Evolutionary conservation across 2,329 filamentous ascomycete species (phyloP).

Genomic region (Fusarium albidum): DNA sequence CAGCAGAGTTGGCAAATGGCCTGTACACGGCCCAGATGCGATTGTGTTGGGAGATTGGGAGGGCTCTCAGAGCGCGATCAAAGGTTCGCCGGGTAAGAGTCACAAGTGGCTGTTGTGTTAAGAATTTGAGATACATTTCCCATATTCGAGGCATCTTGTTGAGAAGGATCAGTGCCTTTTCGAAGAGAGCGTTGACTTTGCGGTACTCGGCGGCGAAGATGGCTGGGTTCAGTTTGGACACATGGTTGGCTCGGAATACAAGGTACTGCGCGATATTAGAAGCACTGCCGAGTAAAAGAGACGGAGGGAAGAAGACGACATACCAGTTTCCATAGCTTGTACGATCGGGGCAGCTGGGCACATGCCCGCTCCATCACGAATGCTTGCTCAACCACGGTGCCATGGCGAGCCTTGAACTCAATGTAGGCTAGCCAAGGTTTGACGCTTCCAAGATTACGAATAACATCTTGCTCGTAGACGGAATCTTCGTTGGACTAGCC

Average conservation of each 20-base stretch:
- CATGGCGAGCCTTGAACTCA: conserved; percentile 88
- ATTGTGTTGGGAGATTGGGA: conserved; percentile 95
- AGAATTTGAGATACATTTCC: conserved; percentile 95
- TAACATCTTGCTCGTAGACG: conserved; percentile 94
- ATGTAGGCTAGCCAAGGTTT: conserved; percentile 97
- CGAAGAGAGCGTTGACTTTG: conserved; percentile 95
- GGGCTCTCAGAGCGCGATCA: conserved; percentile 87
- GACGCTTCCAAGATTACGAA: conserved; percentile 83
- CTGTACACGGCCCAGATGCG: conserved; percentile 93
- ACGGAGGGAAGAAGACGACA: neutral
- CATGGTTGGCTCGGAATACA: conserved; percentile 81
- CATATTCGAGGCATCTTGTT: conserved; percentile 99
- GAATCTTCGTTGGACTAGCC: conserved; percentile 82
- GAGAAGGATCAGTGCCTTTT: conserved; percentile 87
- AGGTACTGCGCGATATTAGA: conserved; percentile 70
- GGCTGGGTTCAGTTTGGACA: conserved; percentile 83
- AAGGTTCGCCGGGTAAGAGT: conserved; percentile 88
- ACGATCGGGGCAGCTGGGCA: conserved; percentile 87
- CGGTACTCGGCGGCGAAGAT: conserved; percentile 81
- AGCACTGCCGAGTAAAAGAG: neutral
- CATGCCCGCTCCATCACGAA: conserved; percentile 91
- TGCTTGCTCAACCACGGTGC: conserved; percentile 84
- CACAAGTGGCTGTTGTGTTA: conserved; percentile 90
- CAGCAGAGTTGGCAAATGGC: conserved; percentile 89
- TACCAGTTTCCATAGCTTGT: conserved; percentile 98